A percentile compares a stretch with the other conserved stretches of the same genome.
Evolutionary conservation across 768 basidiomycete species (phyloP).

Genomic region (Naganishia randhawae): DNA sequence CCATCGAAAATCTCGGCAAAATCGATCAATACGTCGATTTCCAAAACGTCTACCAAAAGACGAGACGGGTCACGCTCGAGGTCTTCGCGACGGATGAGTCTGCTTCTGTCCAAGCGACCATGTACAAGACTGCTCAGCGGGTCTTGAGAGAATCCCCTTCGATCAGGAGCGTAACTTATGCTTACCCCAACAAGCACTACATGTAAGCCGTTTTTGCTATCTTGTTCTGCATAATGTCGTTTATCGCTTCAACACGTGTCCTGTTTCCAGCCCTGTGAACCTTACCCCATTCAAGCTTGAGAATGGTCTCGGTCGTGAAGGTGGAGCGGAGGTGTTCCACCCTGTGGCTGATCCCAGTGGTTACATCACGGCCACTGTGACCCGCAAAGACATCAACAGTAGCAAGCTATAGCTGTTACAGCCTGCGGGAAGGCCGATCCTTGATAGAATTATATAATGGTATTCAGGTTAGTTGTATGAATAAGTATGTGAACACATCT

Average conservation of each 20-base stretch:
- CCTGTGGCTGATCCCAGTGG: conserved; percentile 71
- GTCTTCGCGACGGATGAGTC: conserved; percentile 82
- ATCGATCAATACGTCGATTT: conserved; percentile 45
- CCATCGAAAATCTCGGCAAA: conserved; percentile 48
- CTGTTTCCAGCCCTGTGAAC: conserved; percentile 53
- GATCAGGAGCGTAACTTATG: conserved; percentile 64
- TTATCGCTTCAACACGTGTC: conserved; percentile 50
- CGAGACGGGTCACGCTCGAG: conserved; percentile 67
- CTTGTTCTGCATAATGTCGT: conserved; percentile 54
- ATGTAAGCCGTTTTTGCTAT: conserved; percentile 57
- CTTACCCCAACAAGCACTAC: conserved; percentile 91
- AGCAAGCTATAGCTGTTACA: conserved; percentile 12
- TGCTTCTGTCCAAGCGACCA: conserved; percentile 86
- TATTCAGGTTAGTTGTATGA: not conserved
- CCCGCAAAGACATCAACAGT: conserved; percentile 35
- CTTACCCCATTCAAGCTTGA: conserved; percentile 51
- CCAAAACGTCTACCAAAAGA: conserved; percentile 53
- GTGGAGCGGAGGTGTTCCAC: conserved; percentile 75
- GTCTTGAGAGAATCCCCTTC: conserved; percentile 65
- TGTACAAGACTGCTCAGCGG: conserved; percentile 79
- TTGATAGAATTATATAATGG: not conserved
- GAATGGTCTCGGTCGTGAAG: conserved; percentile 53
- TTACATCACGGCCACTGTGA: conserved; percentile 51
- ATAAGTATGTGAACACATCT: not conserved
- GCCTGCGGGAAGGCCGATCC: not conserved